These are phyloP conservation scores for Babesia bovis DNA, from an alignment of 169 alveolate species.

Conservation along the genomic window DNA sequence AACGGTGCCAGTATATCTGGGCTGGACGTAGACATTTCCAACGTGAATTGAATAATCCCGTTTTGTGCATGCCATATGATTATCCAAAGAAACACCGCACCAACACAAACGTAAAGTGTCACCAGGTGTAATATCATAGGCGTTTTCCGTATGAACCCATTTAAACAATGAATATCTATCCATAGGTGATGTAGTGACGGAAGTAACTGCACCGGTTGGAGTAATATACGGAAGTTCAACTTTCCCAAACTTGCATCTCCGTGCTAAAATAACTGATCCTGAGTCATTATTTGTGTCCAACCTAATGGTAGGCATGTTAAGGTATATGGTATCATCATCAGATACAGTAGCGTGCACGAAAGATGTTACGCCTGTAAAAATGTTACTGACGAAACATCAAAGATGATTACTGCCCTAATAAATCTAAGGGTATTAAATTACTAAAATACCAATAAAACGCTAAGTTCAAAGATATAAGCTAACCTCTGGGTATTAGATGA, in stretches of 20 bases:
- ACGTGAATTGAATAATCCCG: constrained; percentile 2
- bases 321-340: not conserved
- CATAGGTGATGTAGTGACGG: not conserved
- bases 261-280: not conserved
- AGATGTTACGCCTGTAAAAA: not conserved
- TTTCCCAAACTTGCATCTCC: not conserved
- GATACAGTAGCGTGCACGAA: not conserved
- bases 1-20: not conserved
- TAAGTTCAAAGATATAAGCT: not conserved
- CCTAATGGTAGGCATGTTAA: not conserved
- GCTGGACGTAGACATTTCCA: not conserved
- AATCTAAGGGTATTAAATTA: too few relatives aligned
- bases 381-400: too few relatives aligned
- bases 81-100: constrained; percentile 8
- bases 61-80: not conserved
- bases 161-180: not conserved
- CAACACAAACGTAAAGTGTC: constrained; percentile 6
- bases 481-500: not conserved
- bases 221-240: constrained; percentile 8
- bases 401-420: too few relatives aligned
- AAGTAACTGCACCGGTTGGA: not conserved
- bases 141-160: not conserved
- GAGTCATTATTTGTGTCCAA: not conserved
- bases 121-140: not conserved
- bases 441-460: too few relatives aligned